Evolutionary conservation across 2,329 filamentous ascomycete genomes (phyloP), one percentile per base, ranked within the genome.

Genomic region (Beauveria varroae): DNA sequence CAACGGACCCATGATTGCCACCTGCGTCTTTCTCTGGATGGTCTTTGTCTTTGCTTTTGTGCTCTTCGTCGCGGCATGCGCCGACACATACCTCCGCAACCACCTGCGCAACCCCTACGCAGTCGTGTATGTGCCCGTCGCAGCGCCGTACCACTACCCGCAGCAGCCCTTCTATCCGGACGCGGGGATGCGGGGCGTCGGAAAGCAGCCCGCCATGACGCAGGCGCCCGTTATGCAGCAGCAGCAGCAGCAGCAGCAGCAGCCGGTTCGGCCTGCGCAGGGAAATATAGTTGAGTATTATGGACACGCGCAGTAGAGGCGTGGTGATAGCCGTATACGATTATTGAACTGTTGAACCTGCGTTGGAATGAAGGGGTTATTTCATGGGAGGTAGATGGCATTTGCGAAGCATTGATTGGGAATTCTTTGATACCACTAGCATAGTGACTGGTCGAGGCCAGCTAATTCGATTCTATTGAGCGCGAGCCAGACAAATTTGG

Each of bases 71-170:
- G 57, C 26, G 4, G 57, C 26, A 3, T 60, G 57, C 30, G 46
- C 57, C 8, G 65, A 63, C n/a, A 51, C 55, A n/a, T 61, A 63
- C 40, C 57, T 64, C 9, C 63, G 58, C 50, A 64, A 64, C 58
- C 30, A 40, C 47, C 34, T 44, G 34, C 52, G 47, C 37, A 55
- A 57, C 50, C 49, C 55, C 52, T 44, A 57, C 37, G 20, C 57
- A 4, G 49, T 54, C 26, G 43, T 54, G n/a, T 60, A 60, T 7
- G 57, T 60, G 20, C 44, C 51, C 44, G 41, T 62, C 47, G n/a
- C 50, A 3, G 50, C 40, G 30, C 50, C 22, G 34, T 24, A 40
- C 14, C 37, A 24, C 10, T 55, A 55, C 9, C 52, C 22, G 44
- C 40, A 43, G 43, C 55, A 58, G 20, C 55, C 55, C 16, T 6